Evolutionary conservation across 371 early-diverging fungal species (phyloP).

Genomic region (Rhizopus sp.): DNA sequence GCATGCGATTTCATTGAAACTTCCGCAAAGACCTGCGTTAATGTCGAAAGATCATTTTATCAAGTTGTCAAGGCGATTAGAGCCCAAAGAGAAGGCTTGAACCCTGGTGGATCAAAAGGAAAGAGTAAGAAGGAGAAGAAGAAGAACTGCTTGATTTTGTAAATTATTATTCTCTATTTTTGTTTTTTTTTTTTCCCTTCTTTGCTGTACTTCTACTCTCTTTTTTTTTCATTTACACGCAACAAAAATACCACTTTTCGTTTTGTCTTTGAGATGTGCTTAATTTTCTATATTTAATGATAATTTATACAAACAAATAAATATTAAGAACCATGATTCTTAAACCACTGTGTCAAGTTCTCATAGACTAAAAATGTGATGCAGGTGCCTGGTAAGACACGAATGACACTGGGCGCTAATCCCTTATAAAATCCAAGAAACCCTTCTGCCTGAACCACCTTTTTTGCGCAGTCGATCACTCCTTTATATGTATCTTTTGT

Average conservation of each 20-base stretch:
- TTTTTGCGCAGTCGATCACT: constrained; percentile 70
- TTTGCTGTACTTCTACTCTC: no score
- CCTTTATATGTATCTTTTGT: constrained; percentile 61
- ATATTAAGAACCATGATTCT: constrained; percentile 50
- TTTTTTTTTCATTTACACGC: background rate
- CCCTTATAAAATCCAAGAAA: constrained; percentile 94
- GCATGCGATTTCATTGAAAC: constrained; percentile 79
- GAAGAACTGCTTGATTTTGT: constrained; percentile 40
- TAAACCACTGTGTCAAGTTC: constrained; percentile 72
- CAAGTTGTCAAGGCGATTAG: constrained; percentile 61
- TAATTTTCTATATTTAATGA: no score
- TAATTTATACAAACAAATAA: background rate
- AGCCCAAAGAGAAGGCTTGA: constrained; percentile 43
- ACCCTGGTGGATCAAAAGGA: constrained; percentile 26
- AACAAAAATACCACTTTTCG: constrained; percentile 4
- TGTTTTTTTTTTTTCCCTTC: no score
- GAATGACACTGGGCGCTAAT: constrained; percentile 82
- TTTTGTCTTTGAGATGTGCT: no score
- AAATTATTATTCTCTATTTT: no score
- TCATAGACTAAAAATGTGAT: constrained; percentile 97
- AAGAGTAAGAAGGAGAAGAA: constrained; percentile 41
- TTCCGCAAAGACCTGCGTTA: constrained; percentile 80
- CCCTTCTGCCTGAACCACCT: constrained; percentile 78
- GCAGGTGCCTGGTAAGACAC: constrained; percentile 94
- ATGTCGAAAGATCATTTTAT: constrained; percentile 74